Evolutionary conservation across 73 alveolate species (phyloP), one percentile per base, ranked within the genome.

Genomic region (Effrenium voratum): DNA sequence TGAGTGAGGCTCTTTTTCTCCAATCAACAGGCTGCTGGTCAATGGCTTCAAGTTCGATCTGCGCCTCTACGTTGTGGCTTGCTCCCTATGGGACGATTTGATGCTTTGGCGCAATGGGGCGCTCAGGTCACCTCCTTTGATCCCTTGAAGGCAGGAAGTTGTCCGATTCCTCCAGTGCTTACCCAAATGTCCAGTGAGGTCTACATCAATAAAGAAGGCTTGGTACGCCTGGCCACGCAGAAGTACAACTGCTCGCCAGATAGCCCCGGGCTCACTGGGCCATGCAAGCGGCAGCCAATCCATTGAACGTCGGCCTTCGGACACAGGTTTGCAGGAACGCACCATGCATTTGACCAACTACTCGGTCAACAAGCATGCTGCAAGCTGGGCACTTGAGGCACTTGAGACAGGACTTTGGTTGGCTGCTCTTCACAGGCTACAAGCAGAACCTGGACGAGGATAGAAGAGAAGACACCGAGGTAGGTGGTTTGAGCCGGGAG

Each of bases 221-320:
- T 99, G 55, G 99, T 93, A n/a, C 98, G 99, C 44, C 91, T 99
- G 98, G 99, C 99, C 36, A 99, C 99, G 47, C 99, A 99, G 79
- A 99, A 99, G 98, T 99, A 99, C 93, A 91, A 41, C 44, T 90
- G 97, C 83, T 68, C 97, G 43, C 55, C 87, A 12, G 97, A 90
- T 46, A 90, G 97, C 47, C 34, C 45, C 34, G n/a, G 2, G 46
- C 97, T 70, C 52, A 90, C 52, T 30, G 34, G 28, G 12, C 70
- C 22, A 46, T 5, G n/a, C 45, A 5, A 34, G 6, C 38, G 44
- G 2, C 13, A n/a, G 47, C 8, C 82, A 28, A 28, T 5, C n/a
- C n/a, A n/a, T n/a, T n/a, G n/a, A n/a, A n/a, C 28, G 72, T 57
- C 72, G 72, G 28, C 79, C 30, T 26, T 66, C 43, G 32, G 3